Conservation (phyloP, 2,329 filamentous ascomycete genomes). For the Davidsoniella neocaledoniae region DNA sequence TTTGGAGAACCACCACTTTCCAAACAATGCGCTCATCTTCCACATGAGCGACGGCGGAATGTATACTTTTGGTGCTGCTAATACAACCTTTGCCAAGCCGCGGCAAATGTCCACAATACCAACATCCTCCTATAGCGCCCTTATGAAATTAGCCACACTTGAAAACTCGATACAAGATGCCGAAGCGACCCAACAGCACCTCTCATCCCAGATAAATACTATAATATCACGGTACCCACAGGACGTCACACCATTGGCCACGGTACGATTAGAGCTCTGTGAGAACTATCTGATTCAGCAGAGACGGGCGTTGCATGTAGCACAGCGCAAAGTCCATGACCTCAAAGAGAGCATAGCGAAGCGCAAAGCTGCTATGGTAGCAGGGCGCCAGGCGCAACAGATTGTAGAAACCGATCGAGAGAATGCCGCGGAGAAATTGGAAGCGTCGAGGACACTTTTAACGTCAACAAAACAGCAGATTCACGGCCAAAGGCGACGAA, state of each 20-base stretch:
- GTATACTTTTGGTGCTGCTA: constrained; percentile 46
- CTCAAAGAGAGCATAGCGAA: constrained; percentile 48
- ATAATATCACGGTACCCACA: constrained; percentile 28
- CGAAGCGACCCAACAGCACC: constrained; percentile 53
- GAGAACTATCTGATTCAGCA: constrained; percentile 43
- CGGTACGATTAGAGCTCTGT: constrained; percentile 31
- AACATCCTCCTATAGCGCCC: constrained; percentile 69
- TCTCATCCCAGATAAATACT: constrained; percentile 63
- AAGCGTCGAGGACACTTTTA: constrained; percentile 36
- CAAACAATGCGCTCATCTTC: constrained; percentile 68
- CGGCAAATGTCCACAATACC: constrained; percentile 34
- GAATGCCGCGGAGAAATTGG: constrained; percentile 42
- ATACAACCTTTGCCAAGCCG: constrained; percentile 22
- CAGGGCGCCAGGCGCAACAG: constrained; percentile 42
- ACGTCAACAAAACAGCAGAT: constrained; percentile 45
- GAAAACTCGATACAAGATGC: constrained; percentile 88
- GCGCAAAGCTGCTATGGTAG: constrained; percentile 49
- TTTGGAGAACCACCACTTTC: constrained; percentile 54
- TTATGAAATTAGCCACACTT: constrained; percentile 77
- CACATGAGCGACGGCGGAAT: constrained; percentile 68
- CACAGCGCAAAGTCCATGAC: constrained; percentile 47
- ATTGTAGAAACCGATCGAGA: constrained; percentile 43
- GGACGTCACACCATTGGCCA: constrained; percentile 29
- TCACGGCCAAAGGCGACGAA: constrained; percentile 72
- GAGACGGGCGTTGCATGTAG: constrained; percentile 45